These are phyloP conservation scores for Casuarina glauca DNA, from an alignment of 306 rosid genomes.

Conservation along the genomic window DNA sequence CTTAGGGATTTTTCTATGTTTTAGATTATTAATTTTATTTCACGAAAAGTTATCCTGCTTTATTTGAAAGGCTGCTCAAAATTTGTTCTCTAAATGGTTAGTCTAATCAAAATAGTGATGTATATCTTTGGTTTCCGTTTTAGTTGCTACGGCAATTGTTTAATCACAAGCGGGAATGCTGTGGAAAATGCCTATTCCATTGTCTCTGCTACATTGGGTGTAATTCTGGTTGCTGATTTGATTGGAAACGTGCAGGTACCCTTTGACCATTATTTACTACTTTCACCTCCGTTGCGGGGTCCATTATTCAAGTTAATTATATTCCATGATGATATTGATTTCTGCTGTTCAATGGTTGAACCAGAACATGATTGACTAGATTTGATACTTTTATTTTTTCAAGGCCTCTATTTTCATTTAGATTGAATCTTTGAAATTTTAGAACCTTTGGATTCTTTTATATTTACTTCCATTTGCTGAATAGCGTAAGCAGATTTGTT, in stretches of 20 bases:
- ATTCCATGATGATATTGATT: slow-evolving; percentile 2
- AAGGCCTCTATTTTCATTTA: neutral
- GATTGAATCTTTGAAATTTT: no score
- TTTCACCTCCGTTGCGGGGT: neutral
- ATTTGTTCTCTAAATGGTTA: neutral
- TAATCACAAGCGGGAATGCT: slow-evolving; percentile 60
- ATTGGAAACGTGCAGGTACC: slow-evolving; percentile 97
- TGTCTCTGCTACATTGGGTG: slow-evolving; percentile 70
- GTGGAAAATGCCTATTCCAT: slow-evolving; percentile 84
- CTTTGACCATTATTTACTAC: neutral
- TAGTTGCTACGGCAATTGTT: slow-evolving; percentile 83
- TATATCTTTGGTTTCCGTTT: slow-evolving; percentile 13
- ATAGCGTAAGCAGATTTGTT: no score
- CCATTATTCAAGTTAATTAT: neutral
- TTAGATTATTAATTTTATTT: neutral
- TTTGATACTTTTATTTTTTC: neutral
- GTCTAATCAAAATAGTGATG: slow-evolving; percentile 13
- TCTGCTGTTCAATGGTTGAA: neutral
- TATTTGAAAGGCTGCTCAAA: slow-evolving; percentile 6
- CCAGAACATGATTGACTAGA: neutral
- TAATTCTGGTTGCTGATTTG: slow-evolving; percentile 86
- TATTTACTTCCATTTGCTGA: no score
- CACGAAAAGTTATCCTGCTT: neutral
- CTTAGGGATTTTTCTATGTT: neutral
- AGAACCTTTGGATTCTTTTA: no score